These are phyloP conservation scores for Chaetomium globosum DNA, from an alignment of 2,329 filamentous ascomycete species.

Conservation along the genomic window DNA sequence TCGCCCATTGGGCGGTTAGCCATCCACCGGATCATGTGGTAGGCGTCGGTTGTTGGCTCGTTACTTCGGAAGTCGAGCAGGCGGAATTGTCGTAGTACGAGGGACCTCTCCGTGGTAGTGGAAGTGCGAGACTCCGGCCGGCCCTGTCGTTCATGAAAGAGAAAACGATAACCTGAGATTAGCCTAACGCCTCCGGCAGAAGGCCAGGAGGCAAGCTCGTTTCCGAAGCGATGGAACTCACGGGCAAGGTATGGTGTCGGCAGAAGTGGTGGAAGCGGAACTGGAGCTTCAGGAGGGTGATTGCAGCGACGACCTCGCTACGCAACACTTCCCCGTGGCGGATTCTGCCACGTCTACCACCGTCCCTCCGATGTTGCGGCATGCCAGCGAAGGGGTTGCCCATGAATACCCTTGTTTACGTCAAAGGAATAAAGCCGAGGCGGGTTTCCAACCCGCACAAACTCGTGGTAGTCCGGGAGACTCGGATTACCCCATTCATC, in stretches of 20 bases:
- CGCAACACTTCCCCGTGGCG: background rate
- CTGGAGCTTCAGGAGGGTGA: slow-evolving; percentile 14
- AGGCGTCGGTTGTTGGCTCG: slow-evolving; percentile 15
- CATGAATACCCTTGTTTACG: too few relatives aligned
- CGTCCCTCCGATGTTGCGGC: too few relatives aligned
- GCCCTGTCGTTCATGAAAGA: slow-evolving; percentile 19
- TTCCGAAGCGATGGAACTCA: background rate
- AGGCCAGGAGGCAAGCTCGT: background rate
- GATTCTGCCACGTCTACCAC: slow-evolving; percentile 6
- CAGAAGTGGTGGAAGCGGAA: slow-evolving; percentile 9
- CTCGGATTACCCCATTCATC: too few relatives aligned
- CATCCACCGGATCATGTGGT: slow-evolving; percentile 21
- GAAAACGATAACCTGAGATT: slow-evolving; percentile 15
- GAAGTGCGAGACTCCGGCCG: slow-evolving; percentile 16
- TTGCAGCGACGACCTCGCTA: slow-evolving; percentile 13
- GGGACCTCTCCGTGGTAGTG: slow-evolving; percentile 16
- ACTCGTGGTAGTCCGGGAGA: too few relatives aligned
- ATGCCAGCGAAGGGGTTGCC: too few relatives aligned
- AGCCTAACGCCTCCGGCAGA: too few relatives aligned
- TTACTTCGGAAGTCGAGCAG: slow-evolving; percentile 17
- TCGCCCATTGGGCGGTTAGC: slow-evolving; percentile 12
- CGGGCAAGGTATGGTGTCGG: slow-evolving; percentile 16
- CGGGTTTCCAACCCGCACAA: too few relatives aligned
- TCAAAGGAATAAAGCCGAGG: too few relatives aligned
- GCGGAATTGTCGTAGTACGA: slow-evolving; percentile 15